A percentile compares a stretch with the other conserved stretches of the same genome.
Evolutionary conservation across 495 filamentous ascomycete genomes (phyloP).

Genomic region (Copromyces sp.): DNA sequence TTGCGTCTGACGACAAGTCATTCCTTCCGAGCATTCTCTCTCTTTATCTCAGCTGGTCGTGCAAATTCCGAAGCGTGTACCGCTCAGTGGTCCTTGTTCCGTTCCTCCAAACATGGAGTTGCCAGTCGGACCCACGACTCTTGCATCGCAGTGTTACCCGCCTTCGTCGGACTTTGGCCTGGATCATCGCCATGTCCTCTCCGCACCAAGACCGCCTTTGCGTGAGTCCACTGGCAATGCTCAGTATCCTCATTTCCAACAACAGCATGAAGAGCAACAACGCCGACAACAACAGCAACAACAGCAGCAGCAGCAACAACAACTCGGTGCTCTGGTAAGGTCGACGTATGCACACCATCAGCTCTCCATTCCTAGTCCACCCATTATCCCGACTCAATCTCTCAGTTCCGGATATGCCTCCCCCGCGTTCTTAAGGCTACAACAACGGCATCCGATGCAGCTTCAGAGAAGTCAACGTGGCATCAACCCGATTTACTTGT

Average conservation of each 20-base stretch:
- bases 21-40: slow-evolving; percentile 45
- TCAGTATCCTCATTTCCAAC: slow-evolving; percentile 23
- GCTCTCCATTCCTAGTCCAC: slow-evolving; percentile 29
- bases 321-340: slow-evolving; percentile 20
- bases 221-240: slow-evolving; percentile 40
- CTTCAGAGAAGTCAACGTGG: slow-evolving; percentile 14
- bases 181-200: slow-evolving; percentile 12
- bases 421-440: slow-evolving; percentile 9
- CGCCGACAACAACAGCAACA: not conserved
- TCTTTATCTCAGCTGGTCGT: slow-evolving; percentile 40
- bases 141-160: slow-evolving; percentile 21
- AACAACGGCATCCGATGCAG: slow-evolving; percentile 13
- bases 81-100: slow-evolving; percentile 1
- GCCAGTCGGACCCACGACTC: slow-evolving; percentile 14
- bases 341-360: slow-evolving; percentile 25
- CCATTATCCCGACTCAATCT: slow-evolving; percentile 35
- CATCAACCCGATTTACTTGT: slow-evolving; percentile 42
- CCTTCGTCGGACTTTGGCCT: slow-evolving; percentile 9
- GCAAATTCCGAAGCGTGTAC: slow-evolving; percentile 8
- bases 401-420: slow-evolving; percentile 27
- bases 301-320: not conserved
- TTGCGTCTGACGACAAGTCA: slow-evolving; percentile 21
- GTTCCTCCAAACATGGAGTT: slow-evolving; percentile 15
- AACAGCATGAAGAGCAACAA: not conserved
- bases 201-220: slow-evolving; percentile 33